Base-by-base conservation (phyloP, 441 rosid species). In the Flueggea neowawraea region DNA sequence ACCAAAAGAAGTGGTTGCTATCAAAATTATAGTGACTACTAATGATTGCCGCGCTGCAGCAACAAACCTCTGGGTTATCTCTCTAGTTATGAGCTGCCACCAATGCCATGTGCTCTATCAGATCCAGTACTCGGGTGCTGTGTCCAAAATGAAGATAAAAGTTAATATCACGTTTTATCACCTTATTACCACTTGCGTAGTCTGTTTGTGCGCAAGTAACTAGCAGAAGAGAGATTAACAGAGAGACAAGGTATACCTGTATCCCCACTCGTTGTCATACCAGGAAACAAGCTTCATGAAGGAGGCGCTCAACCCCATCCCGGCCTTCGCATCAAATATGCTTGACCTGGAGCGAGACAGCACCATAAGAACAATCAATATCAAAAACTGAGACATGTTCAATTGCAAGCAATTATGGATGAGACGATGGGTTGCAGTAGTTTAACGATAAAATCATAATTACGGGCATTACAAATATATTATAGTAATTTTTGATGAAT, bases 221-320 rank as follows among this genome's bases (percentile, higher is more conserved):
- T 22, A n/a, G 33, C 11, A 16, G 33, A 63, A 61, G 5, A 6
- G 8, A 50, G n/a, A 16, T 12, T n/a, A 58, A 56, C 60, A 60
- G 64, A 22, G 22, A 22, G 47, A 71, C 58, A 48, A 36, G 31
- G 15, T 57, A 10, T 85, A 95, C 98, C 98, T 91, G 89, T 91
- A 95, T 61, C 99, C 99, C 99, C 99, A 95, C 61, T 95, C 99
- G 4, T 95, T 91, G 74, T 91, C 98, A 11, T 95, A 91, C 99
- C 99, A 95, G 4, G 97, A 71, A 63, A 95, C 89, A 52, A 95
- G 80, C 82, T 95, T 94, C 85, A 84, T 81, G 79, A 95, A 91
- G 36, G 94, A 86, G 41, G 57, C 61, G 60, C 82, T 84, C 77
- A 95, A 75, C 49, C 98, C 99, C 54, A 91, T 92, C 50, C 98